phyloP scores from a whole-genome alignment of 495 filamentous ascomycete species.

The Neurospora tetraspora region DNA sequence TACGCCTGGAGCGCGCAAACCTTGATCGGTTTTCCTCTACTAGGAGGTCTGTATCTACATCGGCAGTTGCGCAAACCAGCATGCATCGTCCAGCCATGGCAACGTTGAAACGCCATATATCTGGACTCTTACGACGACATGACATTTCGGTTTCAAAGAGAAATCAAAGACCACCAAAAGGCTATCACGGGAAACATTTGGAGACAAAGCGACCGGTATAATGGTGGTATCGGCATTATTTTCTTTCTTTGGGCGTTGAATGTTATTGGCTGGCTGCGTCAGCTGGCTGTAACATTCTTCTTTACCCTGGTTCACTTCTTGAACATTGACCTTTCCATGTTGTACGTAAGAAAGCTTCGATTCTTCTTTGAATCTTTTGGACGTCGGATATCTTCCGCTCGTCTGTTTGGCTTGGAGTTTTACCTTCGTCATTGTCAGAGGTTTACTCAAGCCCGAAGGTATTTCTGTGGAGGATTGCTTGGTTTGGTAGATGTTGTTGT shows the following conservation, averaged over 20 bases:
- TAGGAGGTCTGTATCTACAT: neutral
- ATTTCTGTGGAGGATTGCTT: neutral
- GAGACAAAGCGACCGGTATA: neutral
- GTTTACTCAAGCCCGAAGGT: neutral
- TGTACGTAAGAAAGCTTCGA: neutral
- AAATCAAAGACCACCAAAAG: neutral
- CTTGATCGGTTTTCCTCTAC: neutral
- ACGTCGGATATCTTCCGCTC: neutral
- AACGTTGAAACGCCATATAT: neutral
- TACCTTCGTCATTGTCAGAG: neutral
- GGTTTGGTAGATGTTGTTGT: neutral
- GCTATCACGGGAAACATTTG: neutral
- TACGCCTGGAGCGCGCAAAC: neutral
- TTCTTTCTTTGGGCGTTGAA: neutral
- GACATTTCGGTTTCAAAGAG: neutral
- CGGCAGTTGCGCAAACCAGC: neutral
- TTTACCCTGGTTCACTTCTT: neutral
- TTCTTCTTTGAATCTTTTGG: neutral
- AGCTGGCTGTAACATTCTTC: neutral
- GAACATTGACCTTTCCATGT: neutral
- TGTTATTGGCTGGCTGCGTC: neutral
- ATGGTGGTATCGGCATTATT: neutral
- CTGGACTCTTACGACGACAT: slow-evolving; percentile 1
- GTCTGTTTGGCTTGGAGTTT: neutral
- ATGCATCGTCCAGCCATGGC: neutral